These are phyloP conservation scores for Diversispora epigaea DNA, from an alignment of 192 early-diverging fungal genomes.

Conservation along the genomic window DNA sequence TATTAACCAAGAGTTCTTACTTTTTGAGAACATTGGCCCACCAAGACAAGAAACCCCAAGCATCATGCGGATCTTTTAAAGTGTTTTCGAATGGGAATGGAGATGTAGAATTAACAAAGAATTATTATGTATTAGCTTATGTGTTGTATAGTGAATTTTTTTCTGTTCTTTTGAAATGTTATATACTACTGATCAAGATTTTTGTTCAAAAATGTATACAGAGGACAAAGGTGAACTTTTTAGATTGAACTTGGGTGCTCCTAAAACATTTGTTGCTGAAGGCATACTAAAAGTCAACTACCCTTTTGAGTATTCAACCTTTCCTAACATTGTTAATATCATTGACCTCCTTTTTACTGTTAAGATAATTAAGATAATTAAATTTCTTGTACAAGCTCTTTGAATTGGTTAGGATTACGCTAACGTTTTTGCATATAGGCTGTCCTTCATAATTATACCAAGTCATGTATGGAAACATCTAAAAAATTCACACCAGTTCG, in stretches of 20 bases:
- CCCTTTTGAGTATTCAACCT: not conserved
- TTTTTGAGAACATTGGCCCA: slow-evolving; percentile 7
- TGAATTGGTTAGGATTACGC: not conserved
- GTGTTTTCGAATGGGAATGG: slow-evolving; percentile 5
- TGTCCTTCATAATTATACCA: slow-evolving; percentile 1
- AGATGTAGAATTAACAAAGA: not conserved
- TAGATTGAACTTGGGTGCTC: slow-evolving; percentile 7
- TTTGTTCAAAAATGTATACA: not conserved
- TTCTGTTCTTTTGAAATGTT: not conserved
- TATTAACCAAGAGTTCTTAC: slow-evolving; percentile 1
- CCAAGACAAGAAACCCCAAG: not conserved
- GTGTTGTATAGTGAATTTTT: slow-evolving; percentile 2
- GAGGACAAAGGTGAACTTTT: not conserved
- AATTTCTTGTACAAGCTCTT: not conserved
- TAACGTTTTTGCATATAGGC: not conserved
- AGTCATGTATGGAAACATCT: slow-evolving; percentile 1
- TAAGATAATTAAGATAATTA: too few species aligned
- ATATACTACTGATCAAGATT: not conserved
- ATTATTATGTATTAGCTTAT: slow-evolving; percentile 7
- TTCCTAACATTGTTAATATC: not conserved
- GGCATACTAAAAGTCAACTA: slow-evolving; percentile 4
- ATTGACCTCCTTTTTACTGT: slow-evolving; percentile 4
- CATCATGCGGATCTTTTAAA: slow-evolving; percentile 8
- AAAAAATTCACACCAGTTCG: not conserved
- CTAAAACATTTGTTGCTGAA: slow-evolving; percentile 6